Base-by-base conservation (phyloP, 2,329 filamentous ascomycete species). In the Paecilomyces dactylethromorphus region DNA sequence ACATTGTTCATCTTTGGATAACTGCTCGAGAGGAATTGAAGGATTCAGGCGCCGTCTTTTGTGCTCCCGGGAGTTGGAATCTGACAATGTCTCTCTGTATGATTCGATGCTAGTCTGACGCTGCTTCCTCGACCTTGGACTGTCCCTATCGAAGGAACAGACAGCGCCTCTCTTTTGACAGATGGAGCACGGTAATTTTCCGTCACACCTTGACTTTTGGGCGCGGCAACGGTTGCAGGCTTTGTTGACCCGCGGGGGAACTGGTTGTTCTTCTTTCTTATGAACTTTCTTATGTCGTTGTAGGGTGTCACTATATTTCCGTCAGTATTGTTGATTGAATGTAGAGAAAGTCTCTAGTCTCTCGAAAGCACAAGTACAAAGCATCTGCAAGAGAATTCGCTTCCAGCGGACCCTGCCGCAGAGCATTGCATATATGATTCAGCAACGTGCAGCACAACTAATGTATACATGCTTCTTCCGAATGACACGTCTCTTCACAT, bases 201-300 rank as follows among this genome's bases (percentile, higher is more conserved):
- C 59, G 13, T 64, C 61, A 24, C 62, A 64, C 32, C 55, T 58
- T 5, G 59, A 52, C 54, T 61, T 63, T 12, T 55, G 29, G 10
- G 35, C 21, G 18, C 58, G 56, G 49, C 62, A 64, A 13, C 56
- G 53, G 56, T 62, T 58, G 53, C 60, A 62, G 49, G 60, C 60
- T 52, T 33, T 62, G 1, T 33, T 2, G 3, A 59, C 56, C 21
- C 54, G 56, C 6, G 55, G 50, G 24, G 18, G 15, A 35, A 10
- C 18, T 5, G 49, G 26, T 24, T 56, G 49, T 21, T 53, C 33
- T 7, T 35, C 11, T 39, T 58, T 53, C 18, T 13, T 18, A 51
- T 62, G 60, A 5, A 54, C 53, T 52, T 53, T 62, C 21, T 26
- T 50, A 26, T 62, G 60, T 29, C 60, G 58, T 29, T 54, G 56